Percentiles rank a stretch among this genome's conserved stretches.
These are phyloP conservation scores for Scheffersomyces quercinus DNA, from an alignment of 1,139 yeast genomes.

Conservation along the genomic window DNA sequence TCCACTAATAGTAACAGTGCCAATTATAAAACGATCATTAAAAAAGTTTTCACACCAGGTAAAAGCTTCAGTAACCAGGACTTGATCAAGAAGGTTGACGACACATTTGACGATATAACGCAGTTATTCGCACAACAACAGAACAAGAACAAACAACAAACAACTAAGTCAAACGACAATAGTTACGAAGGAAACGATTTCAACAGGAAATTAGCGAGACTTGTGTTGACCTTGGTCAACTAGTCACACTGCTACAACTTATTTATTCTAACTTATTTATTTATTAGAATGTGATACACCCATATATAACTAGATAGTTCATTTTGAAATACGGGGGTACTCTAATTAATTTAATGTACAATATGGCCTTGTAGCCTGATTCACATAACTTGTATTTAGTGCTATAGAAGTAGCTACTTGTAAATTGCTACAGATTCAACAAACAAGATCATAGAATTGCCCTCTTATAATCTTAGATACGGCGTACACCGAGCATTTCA, in stretches of 20 bases:
- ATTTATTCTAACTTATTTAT: background rate
- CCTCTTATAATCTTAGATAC: too few relatives aligned
- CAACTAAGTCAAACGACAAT: slow-evolving; percentile 3
- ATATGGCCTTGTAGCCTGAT: too few relatives aligned
- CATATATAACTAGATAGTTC: too few relatives aligned
- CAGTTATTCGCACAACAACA: slow-evolving; percentile 20
- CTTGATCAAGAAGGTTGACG: slow-evolving; percentile 24
- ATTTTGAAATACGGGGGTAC: too few relatives aligned
- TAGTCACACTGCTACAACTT: background rate
- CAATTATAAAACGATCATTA: slow-evolving; percentile 38
- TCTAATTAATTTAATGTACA: too few relatives aligned
- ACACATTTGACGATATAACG: slow-evolving; percentile 27
- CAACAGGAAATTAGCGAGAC: slow-evolving; percentile 17
- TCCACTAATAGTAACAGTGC: slow-evolving; percentile 6
- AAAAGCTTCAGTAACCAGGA: slow-evolving; percentile 36
- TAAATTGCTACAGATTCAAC: too few relatives aligned
- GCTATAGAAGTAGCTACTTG: too few relatives aligned
- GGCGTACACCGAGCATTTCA: too few relatives aligned
- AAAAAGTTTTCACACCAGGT: slow-evolving; percentile 36
- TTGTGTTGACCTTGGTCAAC: slow-evolving; percentile 9
- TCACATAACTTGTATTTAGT: too few relatives aligned
- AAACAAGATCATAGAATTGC: too few relatives aligned
- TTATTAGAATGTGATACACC: too few relatives aligned
- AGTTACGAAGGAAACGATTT: slow-evolving; percentile 12
- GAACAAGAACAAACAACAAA: slow-evolving; percentile 1